Base-by-base conservation (phyloP, 192 early-diverging fungal genomes). In the Mortierella antarctica region DNA sequence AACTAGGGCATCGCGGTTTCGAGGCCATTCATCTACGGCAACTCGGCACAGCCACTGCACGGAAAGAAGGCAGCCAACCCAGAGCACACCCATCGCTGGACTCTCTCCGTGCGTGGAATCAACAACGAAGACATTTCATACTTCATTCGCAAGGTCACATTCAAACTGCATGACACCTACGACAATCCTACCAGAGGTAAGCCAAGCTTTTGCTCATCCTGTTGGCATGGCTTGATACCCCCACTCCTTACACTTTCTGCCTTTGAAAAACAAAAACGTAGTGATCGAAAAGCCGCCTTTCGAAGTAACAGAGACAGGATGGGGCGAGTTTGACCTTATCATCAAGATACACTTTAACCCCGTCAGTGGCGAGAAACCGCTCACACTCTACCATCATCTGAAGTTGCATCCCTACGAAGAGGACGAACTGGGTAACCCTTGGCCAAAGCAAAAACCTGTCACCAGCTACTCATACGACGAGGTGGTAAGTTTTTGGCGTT, bases 301-400 rank as follows among this genome's bases (percentile, higher is more conserved):
- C 70, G 95, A 97, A 82, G 91, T 99, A 39, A 86, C 89, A 41
- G 98, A 99, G 81, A 96, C 98, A 14, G 98, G 98, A 44, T 99
- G 98, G 98, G 98, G 98, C 71, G 96, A 99, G 85, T 99, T 99
- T 83, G 96, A 98, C 63, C 95, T 99, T 59, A 86, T 91, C 31
- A 98, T 98, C 66, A 96, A 96, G 75, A 90, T 99, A 44, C 91
- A 92, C 68, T 96, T 98, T 74, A 87, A 90, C 17, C 90, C 93
- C 41, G 74, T 84, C 13, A 84, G 91, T 46, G 94, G 93, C 62
- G 95, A 96, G 61, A 92, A 93, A 78, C 87, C 91, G 18, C 88
- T 98, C 23, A 88, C 89, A 15, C 82, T 99, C 9, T 95, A 92
- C 77, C 97, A 98, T 82, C 93, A 94, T 82, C 87, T 99, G 61